A percentile compares a stretch with the other conserved stretches of the same genome.
Evolutionary conservation across 2,329 filamentous ascomycete species (phyloP).

Genomic region (Pseudodiploospora longispora): DNA sequence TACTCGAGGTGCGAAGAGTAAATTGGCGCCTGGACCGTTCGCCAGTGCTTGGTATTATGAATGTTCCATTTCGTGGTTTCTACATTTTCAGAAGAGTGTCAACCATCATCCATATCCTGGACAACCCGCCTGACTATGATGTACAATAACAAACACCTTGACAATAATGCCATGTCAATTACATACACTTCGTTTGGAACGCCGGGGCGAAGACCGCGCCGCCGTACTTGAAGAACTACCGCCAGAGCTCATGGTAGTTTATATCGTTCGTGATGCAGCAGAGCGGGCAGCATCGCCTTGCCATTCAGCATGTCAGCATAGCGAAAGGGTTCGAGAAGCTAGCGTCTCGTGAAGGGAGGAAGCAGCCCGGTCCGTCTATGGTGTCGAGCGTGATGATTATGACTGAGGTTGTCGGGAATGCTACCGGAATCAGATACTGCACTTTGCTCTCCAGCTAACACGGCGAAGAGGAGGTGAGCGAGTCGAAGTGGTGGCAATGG

Average conservation of each 20-base stretch:
- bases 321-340: too few relatives aligned
- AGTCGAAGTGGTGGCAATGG: too few relatives aligned
- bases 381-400: too few relatives aligned
- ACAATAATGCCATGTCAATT: not conserved
- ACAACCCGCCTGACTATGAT: slow-evolving; percentile 3
- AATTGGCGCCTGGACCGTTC: slow-evolving; percentile 76
- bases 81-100: slow-evolving; percentile 19
- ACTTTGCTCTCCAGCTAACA: too few relatives aligned
- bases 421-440: too few relatives aligned
- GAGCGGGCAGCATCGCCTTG: slow-evolving; percentile 5
- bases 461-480: too few relatives aligned
- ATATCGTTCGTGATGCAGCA: slow-evolving; percentile 13
- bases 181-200: slow-evolving; percentile 39
- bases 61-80: slow-evolving; percentile 77
- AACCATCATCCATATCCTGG: not conserved
- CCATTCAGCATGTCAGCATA: too few relatives aligned
- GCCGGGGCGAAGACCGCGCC: slow-evolving; percentile 34
- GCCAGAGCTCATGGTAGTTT: slow-evolving; percentile 35
- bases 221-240: slow-evolving; percentile 21
- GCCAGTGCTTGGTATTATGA: slow-evolving; percentile 79
- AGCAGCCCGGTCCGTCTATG: too few relatives aligned
- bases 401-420: too few relatives aligned
- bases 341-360: too few relatives aligned
- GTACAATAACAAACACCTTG: not conserved
- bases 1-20: slow-evolving; percentile 54